These are phyloP conservation scores for Prunella vulgaris DNA, from an alignment of 257 asterid species.

Conservation along the genomic window DNA sequence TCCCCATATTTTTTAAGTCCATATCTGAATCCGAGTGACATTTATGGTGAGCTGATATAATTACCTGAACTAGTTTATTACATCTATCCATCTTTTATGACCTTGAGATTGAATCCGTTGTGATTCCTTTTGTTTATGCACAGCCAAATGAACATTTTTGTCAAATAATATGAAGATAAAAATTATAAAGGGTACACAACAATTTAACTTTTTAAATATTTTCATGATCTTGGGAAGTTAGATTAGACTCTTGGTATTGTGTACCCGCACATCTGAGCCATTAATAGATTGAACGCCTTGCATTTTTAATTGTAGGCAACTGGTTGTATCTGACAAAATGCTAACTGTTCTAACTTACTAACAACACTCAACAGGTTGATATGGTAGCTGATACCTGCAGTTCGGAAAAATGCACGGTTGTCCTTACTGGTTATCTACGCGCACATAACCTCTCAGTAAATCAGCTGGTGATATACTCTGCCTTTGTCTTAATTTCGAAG, in stretches of 20 bases:
- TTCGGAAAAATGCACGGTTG: constrained; percentile 63
- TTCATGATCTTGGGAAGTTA: background rate
- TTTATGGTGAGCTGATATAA: background rate
- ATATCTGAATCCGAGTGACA: background rate
- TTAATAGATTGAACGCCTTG: background rate
- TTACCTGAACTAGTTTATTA: background rate
- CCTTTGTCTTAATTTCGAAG: constrained; percentile 22
- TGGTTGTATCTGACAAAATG: background rate
- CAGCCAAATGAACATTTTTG: background rate
- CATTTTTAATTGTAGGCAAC: background rate
- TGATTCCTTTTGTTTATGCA: background rate
- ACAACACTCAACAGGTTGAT: constrained; percentile 49
- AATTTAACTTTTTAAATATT: too few relatives aligned
- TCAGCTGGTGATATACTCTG: constrained; percentile 65
- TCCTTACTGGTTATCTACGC: constrained; percentile 85
- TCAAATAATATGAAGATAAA: background rate
- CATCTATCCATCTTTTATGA: background rate
- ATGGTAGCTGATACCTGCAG: constrained; percentile 35
- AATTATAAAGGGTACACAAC: background rate
- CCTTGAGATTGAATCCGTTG: background rate
- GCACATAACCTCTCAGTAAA: constrained; percentile 72
- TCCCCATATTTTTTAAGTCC: background rate
- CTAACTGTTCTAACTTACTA: constrained; percentile 2
- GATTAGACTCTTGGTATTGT: background rate
- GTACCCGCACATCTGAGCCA: background rate